Conservation (phyloP, 345 rosid species). For the Physaria fendleri region DNA sequence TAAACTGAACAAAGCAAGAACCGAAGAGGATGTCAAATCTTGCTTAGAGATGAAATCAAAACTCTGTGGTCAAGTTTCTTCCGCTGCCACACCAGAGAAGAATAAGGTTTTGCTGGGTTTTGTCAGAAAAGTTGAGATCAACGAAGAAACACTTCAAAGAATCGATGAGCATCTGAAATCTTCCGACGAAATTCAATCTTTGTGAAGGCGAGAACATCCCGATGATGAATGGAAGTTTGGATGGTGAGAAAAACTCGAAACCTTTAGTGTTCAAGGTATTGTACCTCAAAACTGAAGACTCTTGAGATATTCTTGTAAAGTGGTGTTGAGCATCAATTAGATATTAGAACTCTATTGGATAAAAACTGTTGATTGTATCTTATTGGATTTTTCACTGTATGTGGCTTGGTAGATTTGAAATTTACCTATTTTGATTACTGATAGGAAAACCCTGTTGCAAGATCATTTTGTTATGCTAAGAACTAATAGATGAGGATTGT, state of each 20-base stretch:
- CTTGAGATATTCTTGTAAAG: neutral
- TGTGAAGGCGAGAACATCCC: slow-evolving; percentile 15
- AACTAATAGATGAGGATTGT: neutral
- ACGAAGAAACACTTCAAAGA: slow-evolving; percentile 42
- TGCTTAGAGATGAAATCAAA: slow-evolving; percentile 60
- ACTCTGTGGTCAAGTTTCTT: slow-evolving; percentile 26
- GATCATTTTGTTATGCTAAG: neutral
- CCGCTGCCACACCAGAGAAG: slow-evolving; percentile 15
- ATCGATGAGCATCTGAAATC: slow-evolving; percentile 21
- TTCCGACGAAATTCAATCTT: slow-evolving; percentile 4
- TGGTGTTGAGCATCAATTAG: slow-evolving; percentile 12
- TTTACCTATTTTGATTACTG: neutral
- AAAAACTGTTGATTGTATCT: slow-evolving; percentile 8
- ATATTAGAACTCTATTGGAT: slow-evolving; percentile 2
- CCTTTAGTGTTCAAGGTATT: neutral
- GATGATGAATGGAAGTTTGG: neutral
- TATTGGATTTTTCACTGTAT: slow-evolving; percentile 7
- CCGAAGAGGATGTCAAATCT: slow-evolving; percentile 67
- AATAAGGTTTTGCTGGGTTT: slow-evolving; percentile 23
- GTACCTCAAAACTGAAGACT: neutral
- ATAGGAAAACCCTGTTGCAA: neutral
- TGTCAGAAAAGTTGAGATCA: slow-evolving; percentile 47
- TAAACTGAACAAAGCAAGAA: slow-evolving; percentile 72
- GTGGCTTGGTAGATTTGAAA: neutral
- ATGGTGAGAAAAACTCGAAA: neutral